Conservation (phyloP, 345 rosid genomes). For the Linum usitatissimum region DNA sequence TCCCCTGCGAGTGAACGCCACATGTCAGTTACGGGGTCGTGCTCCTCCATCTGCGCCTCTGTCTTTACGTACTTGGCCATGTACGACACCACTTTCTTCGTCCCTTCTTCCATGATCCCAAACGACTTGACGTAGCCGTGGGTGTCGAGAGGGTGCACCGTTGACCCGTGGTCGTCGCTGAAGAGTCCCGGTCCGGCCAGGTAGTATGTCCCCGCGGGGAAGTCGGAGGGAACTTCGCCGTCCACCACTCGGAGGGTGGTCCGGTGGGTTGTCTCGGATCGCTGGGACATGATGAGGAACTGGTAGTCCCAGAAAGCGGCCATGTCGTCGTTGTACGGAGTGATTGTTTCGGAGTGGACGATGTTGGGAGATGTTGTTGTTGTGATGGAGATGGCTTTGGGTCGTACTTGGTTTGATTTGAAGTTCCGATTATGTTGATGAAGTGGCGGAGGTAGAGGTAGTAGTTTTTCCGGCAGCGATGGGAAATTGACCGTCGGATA, state of each 20-base stretch:
- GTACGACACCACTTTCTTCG: slow-evolving; percentile 34
- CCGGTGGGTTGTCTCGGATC: slow-evolving; percentile 45
- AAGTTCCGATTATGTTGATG: too few relatives aligned
- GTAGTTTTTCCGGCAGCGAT: too few relatives aligned
- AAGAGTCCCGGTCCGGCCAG: slow-evolving; percentile 79
- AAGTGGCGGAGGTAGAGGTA: too few relatives aligned
- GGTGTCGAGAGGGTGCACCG: slow-evolving; percentile 86
- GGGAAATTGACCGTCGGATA: too few relatives aligned
- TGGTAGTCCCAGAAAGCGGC: slow-evolving; percentile 86
- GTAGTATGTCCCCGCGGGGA: slow-evolving; percentile 80
- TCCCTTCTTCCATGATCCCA: slow-evolving; percentile 39
- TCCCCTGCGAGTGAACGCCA: slow-evolving; percentile 80
- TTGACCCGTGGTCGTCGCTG: slow-evolving; percentile 76
- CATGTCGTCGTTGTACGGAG: slow-evolving; percentile 28
- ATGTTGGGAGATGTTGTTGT: slow-evolving; percentile 14
- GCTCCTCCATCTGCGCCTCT: slow-evolving; percentile 77
- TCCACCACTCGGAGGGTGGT: slow-evolving; percentile 33
- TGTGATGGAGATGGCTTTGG: slow-evolving; percentile 43
- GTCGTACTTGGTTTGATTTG: not conserved
- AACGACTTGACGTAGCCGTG: slow-evolving; percentile 86
- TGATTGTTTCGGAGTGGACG: not conserved
- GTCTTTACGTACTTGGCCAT: slow-evolving; percentile 75
- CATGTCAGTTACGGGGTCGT: slow-evolving; percentile 50
- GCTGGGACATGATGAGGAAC: slow-evolving; percentile 64
- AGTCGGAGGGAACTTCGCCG: slow-evolving; percentile 55